These are phyloP conservation scores for Podila horticola DNA, from an alignment of 192 early-diverging fungal species.

Conservation along the genomic window DNA sequence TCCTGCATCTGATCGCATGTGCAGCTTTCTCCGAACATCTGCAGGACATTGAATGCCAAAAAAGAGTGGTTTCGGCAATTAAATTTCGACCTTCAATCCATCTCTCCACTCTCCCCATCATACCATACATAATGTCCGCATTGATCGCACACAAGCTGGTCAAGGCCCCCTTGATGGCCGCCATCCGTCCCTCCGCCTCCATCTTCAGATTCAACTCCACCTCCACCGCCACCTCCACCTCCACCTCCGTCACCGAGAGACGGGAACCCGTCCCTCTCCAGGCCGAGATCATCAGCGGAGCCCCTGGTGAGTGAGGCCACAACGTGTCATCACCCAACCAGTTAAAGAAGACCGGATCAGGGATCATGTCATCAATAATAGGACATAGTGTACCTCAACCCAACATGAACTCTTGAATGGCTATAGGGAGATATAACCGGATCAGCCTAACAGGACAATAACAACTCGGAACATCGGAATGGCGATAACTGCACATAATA, in stretches of 20 bases:
- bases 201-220: constrained; percentile 14
- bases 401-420: too few species aligned
- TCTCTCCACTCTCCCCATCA: constrained; percentile 11
- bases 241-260: constrained; percentile 40
- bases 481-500: too few species aligned
- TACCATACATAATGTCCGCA: constrained; percentile 26
- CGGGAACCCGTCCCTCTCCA: constrained; percentile 34
- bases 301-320: constrained; percentile 42
- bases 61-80: not conserved
- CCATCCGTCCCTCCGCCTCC: constrained; percentile 10
- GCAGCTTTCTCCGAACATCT: too few species aligned
- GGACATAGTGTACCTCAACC: too few species aligned
- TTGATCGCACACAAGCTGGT: constrained; percentile 34
- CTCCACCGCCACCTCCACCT: constrained; percentile 8
- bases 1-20: too few species aligned
- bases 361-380: not conserved
- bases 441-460: too few species aligned
- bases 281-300: constrained; percentile 52
- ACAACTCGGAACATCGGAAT: too few species aligned
- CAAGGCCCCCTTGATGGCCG: constrained; percentile 17
- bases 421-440: too few species aligned
- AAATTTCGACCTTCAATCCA: constrained; percentile 1
- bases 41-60: not conserved
- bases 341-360: too few species aligned
- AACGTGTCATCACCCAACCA: not conserved